phyloP scores from a whole-genome alignment of 1,139 yeast genomes.

The Geotrichum klebahnii region DNA sequence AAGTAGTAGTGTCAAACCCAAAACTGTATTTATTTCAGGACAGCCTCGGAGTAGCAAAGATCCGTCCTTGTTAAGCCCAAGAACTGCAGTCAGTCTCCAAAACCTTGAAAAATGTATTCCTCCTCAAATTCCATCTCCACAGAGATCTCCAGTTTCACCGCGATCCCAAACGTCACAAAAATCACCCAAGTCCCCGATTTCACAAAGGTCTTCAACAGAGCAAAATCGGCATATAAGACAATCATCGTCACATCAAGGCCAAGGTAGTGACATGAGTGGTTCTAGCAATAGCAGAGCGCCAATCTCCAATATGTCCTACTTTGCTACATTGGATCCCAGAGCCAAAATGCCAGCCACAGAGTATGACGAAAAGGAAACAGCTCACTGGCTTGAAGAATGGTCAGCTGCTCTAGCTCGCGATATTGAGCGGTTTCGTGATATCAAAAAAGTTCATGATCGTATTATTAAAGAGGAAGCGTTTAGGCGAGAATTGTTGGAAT shows the following conservation, averaged over 20 bases:
- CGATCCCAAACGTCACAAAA: too few species aligned
- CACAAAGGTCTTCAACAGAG: too few species aligned
- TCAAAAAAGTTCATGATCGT: constrained; percentile 7
- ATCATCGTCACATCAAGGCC: not conserved
- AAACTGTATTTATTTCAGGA: not conserved
- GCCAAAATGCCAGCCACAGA: too few species aligned
- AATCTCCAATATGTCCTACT: too few species aligned
- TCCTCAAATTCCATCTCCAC: not conserved
- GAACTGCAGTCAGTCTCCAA: not conserved
- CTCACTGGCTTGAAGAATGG: constrained; percentile 18
- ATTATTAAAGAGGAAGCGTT: not conserved
- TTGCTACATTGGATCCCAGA: too few species aligned
- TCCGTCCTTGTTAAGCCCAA: not conserved
- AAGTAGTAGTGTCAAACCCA: not conserved
- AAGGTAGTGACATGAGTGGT: not conserved
- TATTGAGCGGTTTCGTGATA: constrained; percentile 13
- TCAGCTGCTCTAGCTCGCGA: constrained; percentile 10
- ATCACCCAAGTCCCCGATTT: too few species aligned
- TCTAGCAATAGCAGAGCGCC: not conserved
- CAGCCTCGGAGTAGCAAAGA: not conserved
- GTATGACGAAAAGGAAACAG: not conserved
- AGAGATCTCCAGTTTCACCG: too few species aligned
- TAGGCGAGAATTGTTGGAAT: too few species aligned
- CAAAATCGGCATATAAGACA: not conserved
- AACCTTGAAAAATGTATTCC: not conserved